Evolutionary conservation across 441 rosid genomes (phyloP).

Genomic region (Gossypium davidsonii): DNA sequence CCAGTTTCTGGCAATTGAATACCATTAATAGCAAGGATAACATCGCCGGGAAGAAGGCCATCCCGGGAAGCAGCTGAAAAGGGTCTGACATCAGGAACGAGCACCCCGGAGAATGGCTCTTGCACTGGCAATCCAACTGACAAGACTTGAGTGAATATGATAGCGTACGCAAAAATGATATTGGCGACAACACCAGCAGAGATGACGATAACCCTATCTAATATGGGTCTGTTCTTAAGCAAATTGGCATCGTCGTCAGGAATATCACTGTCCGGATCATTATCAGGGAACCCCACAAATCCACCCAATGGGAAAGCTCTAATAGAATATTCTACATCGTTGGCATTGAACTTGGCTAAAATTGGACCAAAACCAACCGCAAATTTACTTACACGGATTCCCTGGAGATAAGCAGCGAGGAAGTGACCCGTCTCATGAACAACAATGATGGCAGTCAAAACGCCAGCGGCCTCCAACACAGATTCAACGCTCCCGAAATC

Average conservation of each 20-base stretch:
- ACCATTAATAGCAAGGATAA: conserved; percentile 65
- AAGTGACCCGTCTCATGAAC: conserved; percentile 92
- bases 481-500: conserved; percentile 66
- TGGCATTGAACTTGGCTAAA: conserved; percentile 74
- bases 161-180: conserved; percentile 69
- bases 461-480: conserved; percentile 73
- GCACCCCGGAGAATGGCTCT: conserved; percentile 85
- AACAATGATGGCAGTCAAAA: conserved; percentile 78
- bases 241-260: conserved; percentile 71
- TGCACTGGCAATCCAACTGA: conserved; percentile 86
- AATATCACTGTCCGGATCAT: conserved; percentile 81
- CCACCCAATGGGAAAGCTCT: conserved; percentile 95
- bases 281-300: conserved; percentile 93
- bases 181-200: conserved; percentile 94
- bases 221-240: conserved; percentile 79
- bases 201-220: conserved; percentile 70
- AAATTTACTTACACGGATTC: conserved; percentile 87
- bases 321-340: conserved; percentile 80
- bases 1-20: conserved; percentile 40
- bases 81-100: conserved; percentile 75
- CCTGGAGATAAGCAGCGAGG: conserved; percentile 86
- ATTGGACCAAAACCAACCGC: conserved; percentile 94
- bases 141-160: conserved; percentile 69
- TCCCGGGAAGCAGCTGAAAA: conserved; percentile 85
- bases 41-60: conserved; percentile 84